phyloP scores from a whole-genome alignment of 768 basidiomycete genomes.

The Mycena albidolilacea region DNA sequence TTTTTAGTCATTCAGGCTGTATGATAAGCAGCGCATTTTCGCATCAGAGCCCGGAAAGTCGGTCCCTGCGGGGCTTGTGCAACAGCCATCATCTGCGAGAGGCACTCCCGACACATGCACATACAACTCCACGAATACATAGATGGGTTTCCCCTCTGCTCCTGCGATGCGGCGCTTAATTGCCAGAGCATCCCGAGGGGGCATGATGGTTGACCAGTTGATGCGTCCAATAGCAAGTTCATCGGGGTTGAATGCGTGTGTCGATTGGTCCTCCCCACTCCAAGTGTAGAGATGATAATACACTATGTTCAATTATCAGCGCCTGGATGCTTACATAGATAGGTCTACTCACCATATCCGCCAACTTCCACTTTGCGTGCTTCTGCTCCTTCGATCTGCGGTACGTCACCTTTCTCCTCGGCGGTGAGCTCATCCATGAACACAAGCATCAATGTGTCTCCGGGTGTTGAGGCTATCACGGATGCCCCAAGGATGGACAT shows the following conservation, averaged over 20 bases:
- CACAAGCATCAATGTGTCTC: conserved; percentile 8
- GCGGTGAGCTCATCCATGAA: neutral
- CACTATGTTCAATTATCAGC: neutral
- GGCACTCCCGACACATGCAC: neutral
- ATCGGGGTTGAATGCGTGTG: neutral
- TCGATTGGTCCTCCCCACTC: neutral
- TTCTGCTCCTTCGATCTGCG: no score
- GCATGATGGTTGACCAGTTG: neutral
- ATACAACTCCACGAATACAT: conserved; percentile 5
- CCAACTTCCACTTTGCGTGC: neutral
- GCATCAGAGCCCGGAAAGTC: neutral
- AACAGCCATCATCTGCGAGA: neutral
- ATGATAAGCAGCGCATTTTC: neutral
- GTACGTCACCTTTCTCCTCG: neutral
- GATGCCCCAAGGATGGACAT: neutral
- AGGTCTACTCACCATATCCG: conserved; percentile 1
- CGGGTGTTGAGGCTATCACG: neutral
- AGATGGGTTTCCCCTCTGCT: conserved; percentile 13
- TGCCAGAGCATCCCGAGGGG: neutral
- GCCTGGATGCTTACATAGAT: no score
- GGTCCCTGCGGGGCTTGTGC: neutral
- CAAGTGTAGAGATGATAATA: conserved; percentile 20
- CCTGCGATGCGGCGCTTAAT: conserved; percentile 19
- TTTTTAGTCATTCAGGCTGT: conserved; percentile 15
- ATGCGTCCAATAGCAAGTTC: conserved; percentile 15